These are phyloP conservation scores for Inga laurina DNA, from an alignment of 306 rosid genomes.

Conservation along the genomic window DNA sequence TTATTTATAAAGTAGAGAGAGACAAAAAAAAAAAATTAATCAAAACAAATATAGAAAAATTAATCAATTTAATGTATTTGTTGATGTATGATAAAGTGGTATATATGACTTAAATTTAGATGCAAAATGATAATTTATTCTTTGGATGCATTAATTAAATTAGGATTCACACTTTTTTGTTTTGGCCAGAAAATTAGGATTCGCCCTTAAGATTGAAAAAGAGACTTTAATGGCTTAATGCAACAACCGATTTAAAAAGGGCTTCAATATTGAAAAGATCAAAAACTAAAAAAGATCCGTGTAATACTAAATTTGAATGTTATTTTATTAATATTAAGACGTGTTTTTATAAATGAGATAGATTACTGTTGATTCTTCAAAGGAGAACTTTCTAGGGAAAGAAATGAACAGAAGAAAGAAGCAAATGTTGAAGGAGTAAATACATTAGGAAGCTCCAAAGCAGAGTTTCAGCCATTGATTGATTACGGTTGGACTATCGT, in stretches of 20 bases:
- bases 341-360: not conserved
- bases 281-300: not conserved
- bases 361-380: not conserved
- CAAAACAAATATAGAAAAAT: no score
- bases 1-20: no score
- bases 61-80: no score
- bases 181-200: not conserved
- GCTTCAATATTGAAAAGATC: not conserved
- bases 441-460: not conserved
- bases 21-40: no score
- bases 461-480: constrained; percentile 42
- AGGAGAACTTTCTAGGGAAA: not conserved
- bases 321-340: not conserved
- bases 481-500: constrained; percentile 39
- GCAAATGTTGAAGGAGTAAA: not conserved
- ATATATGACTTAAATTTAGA: no score
- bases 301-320: not conserved
- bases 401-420: not conserved
- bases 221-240: not conserved
- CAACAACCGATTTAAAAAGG: not conserved
- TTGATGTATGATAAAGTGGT: no score
- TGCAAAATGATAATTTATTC: not conserved
- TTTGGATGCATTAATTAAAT: not conserved
- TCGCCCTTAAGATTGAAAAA: not conserved
- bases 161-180: not conserved